Evolutionary conservation across 1,284 basidiomycete species (phyloP), one percentile per base, ranked within the genome.

Genomic region (Afroboletus lepidellus): DNA sequence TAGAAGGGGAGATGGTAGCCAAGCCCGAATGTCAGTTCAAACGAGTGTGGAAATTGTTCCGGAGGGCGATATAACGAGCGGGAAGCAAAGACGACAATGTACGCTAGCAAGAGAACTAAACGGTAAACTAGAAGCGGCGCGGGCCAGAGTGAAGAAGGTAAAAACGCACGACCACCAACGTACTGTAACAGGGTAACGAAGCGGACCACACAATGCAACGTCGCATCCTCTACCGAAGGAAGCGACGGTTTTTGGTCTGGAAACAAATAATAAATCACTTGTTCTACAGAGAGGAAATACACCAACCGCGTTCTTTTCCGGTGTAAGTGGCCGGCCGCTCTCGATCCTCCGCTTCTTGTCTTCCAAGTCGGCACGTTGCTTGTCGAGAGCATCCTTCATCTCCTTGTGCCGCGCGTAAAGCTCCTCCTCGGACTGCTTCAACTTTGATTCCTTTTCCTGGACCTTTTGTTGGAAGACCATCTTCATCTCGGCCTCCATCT

Each of bases 401-500:
- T 98, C 95, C 71, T 92, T 88, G 79, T 98, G 94, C 57, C 94
- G 86, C 50, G 94, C 91, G 69, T 98, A 98, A 16, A 98, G 82
- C 76, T 98, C 94, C 73, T 98, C 95, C 74, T 98, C 95, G 51
- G 90, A 93, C 73, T 98, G 94, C 77, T 97, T 98, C 70, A 98
- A 81, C 74, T 98, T 98, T 57, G 92, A 83, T 72, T 98, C 94
- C 79, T 98, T 98, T 74, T 98, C 94, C 71, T 94, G 92, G 49
- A 98, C 94, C 74, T 98, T 98, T 75, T 98, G 95, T 72, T 95
- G 93, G 91, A 98, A 98, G 62, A 98, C 94, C 90, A 94, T 92
- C 83, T 94, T 95, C 94, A 97, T 96, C 80, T 98, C 94, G 53
- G 92, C 90, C 77, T 98, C 94, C 94, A 98, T 98, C 87, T 98